A percentile compares a stretch with the other conserved stretches of the same genome.
phyloP scores from a whole-genome alignment of 1,284 basidiomycete genomes.

The Malassezia yamatoensis region DNA sequence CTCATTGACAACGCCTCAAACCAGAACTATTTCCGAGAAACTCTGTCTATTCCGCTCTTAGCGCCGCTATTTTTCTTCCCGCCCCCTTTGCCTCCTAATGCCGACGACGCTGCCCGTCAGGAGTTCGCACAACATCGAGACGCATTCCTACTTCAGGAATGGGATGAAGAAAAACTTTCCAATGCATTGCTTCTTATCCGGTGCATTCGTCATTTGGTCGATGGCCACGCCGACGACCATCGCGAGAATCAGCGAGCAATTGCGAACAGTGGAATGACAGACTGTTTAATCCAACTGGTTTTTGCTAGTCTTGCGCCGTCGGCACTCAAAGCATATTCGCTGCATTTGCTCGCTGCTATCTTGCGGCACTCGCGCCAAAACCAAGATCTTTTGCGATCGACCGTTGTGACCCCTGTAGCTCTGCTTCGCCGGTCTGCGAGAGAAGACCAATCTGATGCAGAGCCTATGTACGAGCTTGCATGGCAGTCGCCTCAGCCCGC shows the following conservation, averaged over 20 bases:
- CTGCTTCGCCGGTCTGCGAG: slow-evolving; percentile 6
- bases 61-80: slow-evolving; percentile 80
- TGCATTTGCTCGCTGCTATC: slow-evolving; percentile 58
- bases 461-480: slow-evolving; percentile 8
- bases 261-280: slow-evolving; percentile 58
- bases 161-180: slow-evolving; percentile 77
- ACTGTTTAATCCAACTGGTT: slow-evolving; percentile 75
- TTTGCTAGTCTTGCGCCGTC: slow-evolving; percentile 86
- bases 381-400: slow-evolving; percentile 51
- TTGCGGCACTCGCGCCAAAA: slow-evolving; percentile 46
- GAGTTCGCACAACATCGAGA: slow-evolving; percentile 55
- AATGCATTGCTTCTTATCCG: slow-evolving; percentile 69
- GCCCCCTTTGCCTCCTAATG: slow-evolving; percentile 52
- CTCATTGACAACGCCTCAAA: slow-evolving; percentile 89
- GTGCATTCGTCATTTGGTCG: slow-evolving; percentile 59
- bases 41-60: slow-evolving; percentile 67
- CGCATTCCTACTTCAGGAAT: slow-evolving; percentile 88
- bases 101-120: slow-evolving; percentile 48
- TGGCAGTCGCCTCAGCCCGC: slow-evolving; percentile 17
- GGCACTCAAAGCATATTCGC: slow-evolving; percentile 60
- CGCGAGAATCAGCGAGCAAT: slow-evolving; percentile 55
- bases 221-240: slow-evolving; percentile 48
- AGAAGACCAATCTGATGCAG: not conserved
- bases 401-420: slow-evolving; percentile 31
- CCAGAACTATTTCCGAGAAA: slow-evolving; percentile 95